These are phyloP conservation scores for Phytophthora niederhauseri DNA, from an alignment of 352 stramenopile species.

Conservation along the genomic window DNA sequence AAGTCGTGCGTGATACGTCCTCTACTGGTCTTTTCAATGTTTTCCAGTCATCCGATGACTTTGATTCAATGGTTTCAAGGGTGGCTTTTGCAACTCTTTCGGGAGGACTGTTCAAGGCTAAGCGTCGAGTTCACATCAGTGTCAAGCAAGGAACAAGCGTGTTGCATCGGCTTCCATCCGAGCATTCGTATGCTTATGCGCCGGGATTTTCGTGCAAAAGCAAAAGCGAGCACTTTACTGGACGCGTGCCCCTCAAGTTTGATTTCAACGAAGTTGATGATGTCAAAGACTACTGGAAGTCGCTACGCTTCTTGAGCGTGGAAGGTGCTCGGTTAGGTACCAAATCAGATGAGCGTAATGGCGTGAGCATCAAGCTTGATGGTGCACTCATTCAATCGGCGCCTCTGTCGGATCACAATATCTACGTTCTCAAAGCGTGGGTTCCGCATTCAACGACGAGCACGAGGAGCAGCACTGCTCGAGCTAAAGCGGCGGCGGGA, in stretches of 20 bases:
- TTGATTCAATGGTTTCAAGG: constrained; percentile 77
- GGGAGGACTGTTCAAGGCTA: constrained; percentile 66
- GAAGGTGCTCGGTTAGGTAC: constrained; percentile 65
- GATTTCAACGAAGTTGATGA: constrained; percentile 43
- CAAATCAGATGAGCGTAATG: constrained; percentile 35
- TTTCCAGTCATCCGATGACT: constrained; percentile 64
- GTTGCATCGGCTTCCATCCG: constrained; percentile 54
- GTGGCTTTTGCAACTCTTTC: constrained; percentile 78
- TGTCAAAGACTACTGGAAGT: constrained; percentile 75
- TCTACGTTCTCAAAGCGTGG: constrained; percentile 72
- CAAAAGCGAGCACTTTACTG: constrained; percentile 55
- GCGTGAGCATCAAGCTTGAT: constrained; percentile 60
- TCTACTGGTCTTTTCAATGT: constrained; percentile 59
- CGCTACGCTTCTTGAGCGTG: constrained; percentile 70
- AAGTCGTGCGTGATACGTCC: constrained; percentile 64
- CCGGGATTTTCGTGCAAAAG: constrained; percentile 59
- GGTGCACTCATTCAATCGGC: constrained; percentile 58
- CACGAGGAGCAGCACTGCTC: constrained; percentile 47
- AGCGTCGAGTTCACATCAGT: constrained; percentile 50
- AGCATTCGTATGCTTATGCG: constrained; percentile 71
- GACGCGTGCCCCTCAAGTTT: constrained; percentile 67
- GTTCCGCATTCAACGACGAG: constrained; percentile 57
- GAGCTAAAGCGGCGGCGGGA: constrained; percentile 62
- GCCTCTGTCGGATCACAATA: constrained; percentile 69
- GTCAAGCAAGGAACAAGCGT: constrained; percentile 63